phyloP scores from a whole-genome alignment of 345 rosid species.

The Murraya paniculata region DNA sequence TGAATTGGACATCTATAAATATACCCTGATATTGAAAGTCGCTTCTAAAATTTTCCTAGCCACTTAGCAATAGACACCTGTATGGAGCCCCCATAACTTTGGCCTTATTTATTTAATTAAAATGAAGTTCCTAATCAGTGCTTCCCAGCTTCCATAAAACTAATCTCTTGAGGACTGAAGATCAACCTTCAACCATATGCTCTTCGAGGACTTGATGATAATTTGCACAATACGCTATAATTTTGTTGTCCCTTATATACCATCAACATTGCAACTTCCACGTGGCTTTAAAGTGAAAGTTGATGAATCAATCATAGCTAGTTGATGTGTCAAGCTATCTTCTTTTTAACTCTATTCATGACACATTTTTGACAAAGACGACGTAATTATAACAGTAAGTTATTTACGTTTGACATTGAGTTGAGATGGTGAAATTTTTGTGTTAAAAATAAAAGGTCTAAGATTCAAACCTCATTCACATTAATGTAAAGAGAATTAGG shows the following conservation, averaged over 20 bases:
- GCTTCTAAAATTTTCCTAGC: constrained; percentile 32
- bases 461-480: too few species aligned
- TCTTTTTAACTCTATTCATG: neutral
- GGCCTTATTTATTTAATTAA: neutral
- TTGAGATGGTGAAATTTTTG: too few species aligned
- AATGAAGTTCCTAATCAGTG: constrained; percentile 8
- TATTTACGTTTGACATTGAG: too few species aligned
- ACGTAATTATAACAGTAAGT: too few species aligned
- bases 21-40: constrained; percentile 28
- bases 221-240: neutral
- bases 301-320: neutral
- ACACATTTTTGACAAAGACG: too few species aligned
- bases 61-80: constrained; percentile 24
- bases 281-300: neutral
- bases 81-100: constrained; percentile 13
- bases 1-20: constrained; percentile 26
- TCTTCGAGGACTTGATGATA: neutral
- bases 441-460: too few species aligned
- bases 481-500: too few species aligned
- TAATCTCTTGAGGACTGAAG: constrained; percentile 4
- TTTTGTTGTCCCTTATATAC: neutral
- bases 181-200: constrained; percentile 24
- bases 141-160: neutral
- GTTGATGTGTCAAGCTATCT: neutral
- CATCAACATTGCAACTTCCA: constrained; percentile 14